Conservation (phyloP, 441 rosid species). For the Biscutella laevigata region DNA sequence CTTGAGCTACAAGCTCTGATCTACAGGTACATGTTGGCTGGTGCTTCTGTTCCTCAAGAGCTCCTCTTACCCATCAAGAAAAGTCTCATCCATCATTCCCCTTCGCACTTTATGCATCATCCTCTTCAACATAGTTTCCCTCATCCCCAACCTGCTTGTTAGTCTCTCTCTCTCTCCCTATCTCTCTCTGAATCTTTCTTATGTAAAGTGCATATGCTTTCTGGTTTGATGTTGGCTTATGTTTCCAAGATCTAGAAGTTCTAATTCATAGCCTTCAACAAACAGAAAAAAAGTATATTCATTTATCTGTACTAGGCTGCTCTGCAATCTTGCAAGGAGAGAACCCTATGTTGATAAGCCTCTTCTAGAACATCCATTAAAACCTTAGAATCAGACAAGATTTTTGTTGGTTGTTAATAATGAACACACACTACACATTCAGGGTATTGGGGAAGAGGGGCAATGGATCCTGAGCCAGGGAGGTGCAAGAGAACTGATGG, state of each 20-base stretch:
- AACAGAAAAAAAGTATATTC: neutral
- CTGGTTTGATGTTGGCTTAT: neutral
- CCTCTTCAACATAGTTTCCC: constrained; percentile 52
- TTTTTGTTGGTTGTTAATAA: constrained; percentile 26
- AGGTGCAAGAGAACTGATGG: constrained; percentile 59
- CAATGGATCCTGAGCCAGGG: constrained; percentile 62
- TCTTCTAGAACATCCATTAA: neutral
- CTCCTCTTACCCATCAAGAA: constrained; percentile 69
- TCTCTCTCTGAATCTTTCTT: constrained; percentile 5
- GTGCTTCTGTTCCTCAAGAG: constrained; percentile 76
- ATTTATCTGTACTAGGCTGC: neutral
- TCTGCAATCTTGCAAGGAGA: neutral
- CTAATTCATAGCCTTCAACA: neutral
- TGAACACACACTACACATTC: constrained; percentile 20
- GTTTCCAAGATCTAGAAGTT: constrained; percentile 20
- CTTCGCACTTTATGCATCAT: constrained; percentile 47
- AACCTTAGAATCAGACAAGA: neutral
- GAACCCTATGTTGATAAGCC: neutral
- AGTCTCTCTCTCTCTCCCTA: constrained; percentile 17
- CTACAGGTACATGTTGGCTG: constrained; percentile 76
- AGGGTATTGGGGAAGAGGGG: constrained; percentile 63
- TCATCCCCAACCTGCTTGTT: constrained; percentile 55
- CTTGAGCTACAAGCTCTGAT: constrained; percentile 86
- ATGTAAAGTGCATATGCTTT: neutral
- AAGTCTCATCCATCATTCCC: constrained; percentile 47